Evolutionary conservation across 768 basidiomycete genomes (phyloP), one percentile per base, ranked within the genome.

Genomic region (Chlorophyllum brunneum): DNA sequence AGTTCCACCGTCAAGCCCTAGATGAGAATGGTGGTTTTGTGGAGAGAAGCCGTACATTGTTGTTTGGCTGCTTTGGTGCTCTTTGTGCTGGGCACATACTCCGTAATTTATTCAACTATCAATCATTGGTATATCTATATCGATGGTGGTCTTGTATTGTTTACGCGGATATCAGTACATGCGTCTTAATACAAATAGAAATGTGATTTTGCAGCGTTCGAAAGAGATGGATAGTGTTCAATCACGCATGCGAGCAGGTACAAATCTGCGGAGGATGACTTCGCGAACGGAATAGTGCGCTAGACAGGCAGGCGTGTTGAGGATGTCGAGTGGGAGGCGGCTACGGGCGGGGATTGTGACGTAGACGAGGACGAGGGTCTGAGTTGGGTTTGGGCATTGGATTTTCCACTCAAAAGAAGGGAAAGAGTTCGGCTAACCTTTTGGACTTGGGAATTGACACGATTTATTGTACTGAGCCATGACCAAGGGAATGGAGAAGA

Each of bases 381-480:
- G 50, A 29, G 27, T 26, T n/a, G 16, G 23, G 16, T n/a, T 11
- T 39, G 26, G n/a, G 36, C n/a, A 37, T 18, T 34, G 23, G 42
- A 7, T 37, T 15, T 20, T 41, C 13, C 23, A 24, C 6, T 33
- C 56, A 20, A 31, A 9, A 23, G 13, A 6, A 22, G 9, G 47
- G 22, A 31, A 13, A 39, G 20, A 54, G 30, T 10, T 5, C 20
- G 31, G 52, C 58, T 22, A 20, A 92, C 95, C 82, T 99, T 99
- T 70, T 94, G 92, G 3, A 98, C 95, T 64, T 97, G 93, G 0
- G 92, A 85, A 66, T 95, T 98, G 10, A 98, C 95, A 31, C 97
- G 83, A 64, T 97, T 98, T 56, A 99, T 81, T 1, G 97, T 99
- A 68, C 92, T 93, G 24, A 99, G 78, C 95, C 94, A 98, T 10